Evolutionary conservation across 2,329 filamentous ascomycete species (phyloP).

Genomic region (Calonectria pauciramosa): DNA sequence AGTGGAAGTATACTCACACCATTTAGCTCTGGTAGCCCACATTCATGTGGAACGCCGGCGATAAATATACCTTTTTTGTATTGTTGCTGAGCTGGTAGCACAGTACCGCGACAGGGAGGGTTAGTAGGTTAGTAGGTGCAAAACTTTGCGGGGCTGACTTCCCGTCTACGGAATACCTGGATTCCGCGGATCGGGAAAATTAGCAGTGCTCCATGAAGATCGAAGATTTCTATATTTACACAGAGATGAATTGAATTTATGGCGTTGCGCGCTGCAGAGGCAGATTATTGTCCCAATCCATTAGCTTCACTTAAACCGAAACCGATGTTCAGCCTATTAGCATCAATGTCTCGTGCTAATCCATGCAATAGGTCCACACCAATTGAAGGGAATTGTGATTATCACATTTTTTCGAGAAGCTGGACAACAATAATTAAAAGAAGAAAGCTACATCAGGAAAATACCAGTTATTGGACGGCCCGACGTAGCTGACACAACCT

Average conservation of each 20-base stretch:
- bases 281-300: background rate
- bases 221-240: background rate
- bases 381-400: background rate
- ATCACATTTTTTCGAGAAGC: background rate
- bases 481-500: too few relatives aligned
- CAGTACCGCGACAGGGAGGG: too few relatives aligned
- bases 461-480: too few relatives aligned
- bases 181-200: background rate
- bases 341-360: background rate
- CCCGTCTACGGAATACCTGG: background rate
- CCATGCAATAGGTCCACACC: background rate
- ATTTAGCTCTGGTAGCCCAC: background rate
- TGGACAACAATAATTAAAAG: too few relatives aligned
- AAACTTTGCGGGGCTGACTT: background rate
- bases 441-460: too few relatives aligned
- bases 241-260: background rate
- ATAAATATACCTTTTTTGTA: background rate
- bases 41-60: background rate
- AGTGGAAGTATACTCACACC: background rate
- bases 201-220: background rate
- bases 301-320: background rate
- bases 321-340: background rate
- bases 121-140: background rate
- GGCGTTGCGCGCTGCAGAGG: background rate
- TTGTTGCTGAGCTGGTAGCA: too few relatives aligned